These are phyloP conservation scores for Scheffersomyces ergatensis DNA, from an alignment of 805 yeast species.

Conservation along the genomic window DNA sequence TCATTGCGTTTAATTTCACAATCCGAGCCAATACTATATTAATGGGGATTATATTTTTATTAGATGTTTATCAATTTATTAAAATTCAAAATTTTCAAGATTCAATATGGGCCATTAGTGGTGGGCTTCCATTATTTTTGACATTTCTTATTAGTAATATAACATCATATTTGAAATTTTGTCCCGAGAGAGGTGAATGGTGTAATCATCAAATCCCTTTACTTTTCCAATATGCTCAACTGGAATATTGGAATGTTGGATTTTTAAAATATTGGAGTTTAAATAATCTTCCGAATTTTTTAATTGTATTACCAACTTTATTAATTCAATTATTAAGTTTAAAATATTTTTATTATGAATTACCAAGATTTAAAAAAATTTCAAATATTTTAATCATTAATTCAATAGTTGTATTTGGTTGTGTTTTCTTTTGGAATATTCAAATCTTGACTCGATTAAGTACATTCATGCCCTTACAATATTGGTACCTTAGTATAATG, in stretches of 20 bases:
- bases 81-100: conserved; percentile 14
- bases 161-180: conserved; percentile 55
- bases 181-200: conserved; percentile 80
- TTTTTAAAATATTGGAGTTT: conserved; percentile 79
- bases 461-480: conserved; percentile 70
- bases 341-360: conserved; percentile 28
- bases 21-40: conserved; percentile 76
- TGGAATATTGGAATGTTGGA: conserved; percentile 82
- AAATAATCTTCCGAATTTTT: conserved; percentile 79
- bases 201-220: conserved; percentile 58
- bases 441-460: conserved; percentile 83
- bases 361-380: conserved; percentile 29
- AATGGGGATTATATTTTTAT: conserved; percentile 64
- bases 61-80: conserved; percentile 44
- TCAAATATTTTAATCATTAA: conserved; percentile 44
- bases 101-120: conserved; percentile 32
- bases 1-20: conserved; percentile 56
- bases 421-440: conserved; percentile 68
- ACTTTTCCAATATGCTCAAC: conserved; percentile 70
- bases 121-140: conserved; percentile 56
- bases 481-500: conserved; percentile 63
- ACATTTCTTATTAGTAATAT: conserved; percentile 48
- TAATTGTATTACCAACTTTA: conserved; percentile 70
- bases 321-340: conserved; percentile 42
- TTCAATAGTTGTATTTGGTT: conserved; percentile 45